Evolutionary conservation across 2,329 filamentous ascomycete species (phyloP).

Genomic region (Aspergillus neotritici): DNA sequence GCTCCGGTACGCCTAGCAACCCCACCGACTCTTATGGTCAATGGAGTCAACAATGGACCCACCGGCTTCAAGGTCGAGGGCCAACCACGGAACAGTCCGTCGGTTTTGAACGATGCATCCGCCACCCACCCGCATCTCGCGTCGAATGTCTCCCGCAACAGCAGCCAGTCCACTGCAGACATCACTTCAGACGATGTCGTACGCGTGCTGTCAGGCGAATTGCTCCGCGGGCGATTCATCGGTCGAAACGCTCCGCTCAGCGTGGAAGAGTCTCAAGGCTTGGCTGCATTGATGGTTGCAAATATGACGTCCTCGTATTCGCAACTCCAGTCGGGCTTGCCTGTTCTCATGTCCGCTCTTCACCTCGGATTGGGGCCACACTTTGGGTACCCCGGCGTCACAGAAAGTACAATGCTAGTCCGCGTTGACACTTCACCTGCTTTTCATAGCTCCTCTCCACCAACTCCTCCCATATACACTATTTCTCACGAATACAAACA

Average conservation of each 20-base stretch:
- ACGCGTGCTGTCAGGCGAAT: conserved; percentile 27
- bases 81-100: conserved; percentile 13
- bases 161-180: conserved; percentile 3
- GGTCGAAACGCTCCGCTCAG: conserved; percentile 25
- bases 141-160: conserved; percentile 7
- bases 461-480: conserved; percentile 15
- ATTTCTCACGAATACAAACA: conserved; percentile 24
- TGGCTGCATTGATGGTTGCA: conserved; percentile 29
- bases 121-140: conserved; percentile 4
- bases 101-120: conserved; percentile 1
- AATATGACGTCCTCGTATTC: conserved; percentile 27
- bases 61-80: conserved; percentile 11
- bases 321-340: conserved; percentile 18
- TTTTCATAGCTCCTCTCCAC: conserved; percentile 18
- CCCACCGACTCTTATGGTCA: conserved; percentile 37
- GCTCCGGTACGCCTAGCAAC: conserved; percentile 40
- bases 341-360: conserved; percentile 27
- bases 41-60: conserved; percentile 28
- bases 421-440: conserved; percentile 14
- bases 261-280: conserved; percentile 25
- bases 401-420: conserved; percentile 23
- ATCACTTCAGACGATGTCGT: conserved; percentile 30
- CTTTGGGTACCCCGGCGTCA: conserved; percentile 24
- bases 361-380: conserved; percentile 34
- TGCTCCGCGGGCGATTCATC: conserved; percentile 25